A percentile compares a stretch with the other conserved stretches of the same genome.
Evolutionary conservation across 768 basidiomycete genomes (phyloP).

Genomic region (Myochromella boudieri): DNA sequence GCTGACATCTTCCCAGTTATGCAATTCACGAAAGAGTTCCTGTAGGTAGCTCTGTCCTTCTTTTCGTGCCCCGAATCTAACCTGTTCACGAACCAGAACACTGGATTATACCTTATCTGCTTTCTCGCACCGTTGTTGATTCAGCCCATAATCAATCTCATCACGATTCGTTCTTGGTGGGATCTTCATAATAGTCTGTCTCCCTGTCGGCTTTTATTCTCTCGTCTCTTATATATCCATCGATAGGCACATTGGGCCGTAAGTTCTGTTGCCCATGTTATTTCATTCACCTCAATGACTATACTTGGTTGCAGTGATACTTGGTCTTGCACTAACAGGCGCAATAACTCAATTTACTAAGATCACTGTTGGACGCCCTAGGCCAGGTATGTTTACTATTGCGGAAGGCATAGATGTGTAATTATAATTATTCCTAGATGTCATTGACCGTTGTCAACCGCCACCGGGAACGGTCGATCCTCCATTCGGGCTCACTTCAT

Average conservation of each 20-base stretch:
- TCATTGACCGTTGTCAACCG: constrained; percentile 74
- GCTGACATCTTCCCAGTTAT: constrained; percentile 40
- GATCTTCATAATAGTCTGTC: constrained; percentile 73
- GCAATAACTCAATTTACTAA: constrained; percentile 84
- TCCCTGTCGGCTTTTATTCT: constrained; percentile 7
- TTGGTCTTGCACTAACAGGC: constrained; percentile 76
- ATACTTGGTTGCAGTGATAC: constrained; percentile 54
- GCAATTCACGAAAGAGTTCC: constrained; percentile 79
- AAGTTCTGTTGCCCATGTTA: constrained; percentile 11
- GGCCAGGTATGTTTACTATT: constrained; percentile 57
- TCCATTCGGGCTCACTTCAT: constrained; percentile 70
- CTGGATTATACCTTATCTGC: constrained; percentile 51
- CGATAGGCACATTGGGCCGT: constrained; percentile 44
- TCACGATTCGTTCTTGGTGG: constrained; percentile 85
- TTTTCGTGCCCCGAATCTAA: not conserved
- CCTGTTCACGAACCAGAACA: constrained; percentile 30
- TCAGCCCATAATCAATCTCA: constrained; percentile 64
- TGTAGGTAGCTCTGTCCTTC: constrained; percentile 35
- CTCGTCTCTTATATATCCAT: constrained; percentile 2
- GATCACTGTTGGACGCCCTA: constrained; percentile 84
- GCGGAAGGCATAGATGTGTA: not conserved
- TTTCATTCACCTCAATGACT: not conserved
- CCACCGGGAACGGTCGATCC: constrained; percentile 61
- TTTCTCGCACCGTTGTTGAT: constrained; percentile 68
- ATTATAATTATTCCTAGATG: constrained; percentile 41